phyloP scores from a whole-genome alignment of 2,329 filamentous ascomycete genomes.

The Alternaria triticimaculans region DNA sequence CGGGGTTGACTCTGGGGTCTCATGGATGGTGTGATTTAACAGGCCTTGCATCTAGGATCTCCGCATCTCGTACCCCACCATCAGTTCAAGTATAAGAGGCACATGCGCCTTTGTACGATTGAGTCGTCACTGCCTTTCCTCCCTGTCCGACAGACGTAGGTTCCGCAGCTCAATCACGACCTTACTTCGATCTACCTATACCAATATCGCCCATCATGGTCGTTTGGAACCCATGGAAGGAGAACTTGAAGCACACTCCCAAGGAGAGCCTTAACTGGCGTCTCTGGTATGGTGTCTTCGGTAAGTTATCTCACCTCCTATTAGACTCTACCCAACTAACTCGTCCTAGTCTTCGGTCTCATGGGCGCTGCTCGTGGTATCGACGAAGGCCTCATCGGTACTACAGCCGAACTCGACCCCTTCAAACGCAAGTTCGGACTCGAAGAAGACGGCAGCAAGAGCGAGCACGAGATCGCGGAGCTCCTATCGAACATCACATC shows the following conservation, averaged over 20 bases:
- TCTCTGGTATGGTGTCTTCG: constrained; percentile 75
- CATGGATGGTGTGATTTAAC: neutral
- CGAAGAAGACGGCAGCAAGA: constrained; percentile 37
- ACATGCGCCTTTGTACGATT: neutral
- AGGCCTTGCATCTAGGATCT: neutral
- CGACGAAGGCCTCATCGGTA: constrained; percentile 81
- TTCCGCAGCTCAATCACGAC: constrained; percentile 2
- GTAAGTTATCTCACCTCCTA: constrained; percentile 24
- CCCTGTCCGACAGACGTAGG: constrained; percentile 1
- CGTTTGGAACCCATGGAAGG: constrained; percentile 44
- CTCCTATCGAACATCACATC: constrained; percentile 71
- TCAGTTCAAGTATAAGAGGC: constrained; percentile 8
- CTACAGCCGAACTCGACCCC: constrained; percentile 58
- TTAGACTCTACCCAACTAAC: constrained; percentile 10
- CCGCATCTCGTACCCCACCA: constrained; percentile 10
- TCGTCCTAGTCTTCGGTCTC: constrained; percentile 64
- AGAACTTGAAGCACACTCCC: constrained; percentile 68
- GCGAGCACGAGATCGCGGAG: constrained; percentile 41
- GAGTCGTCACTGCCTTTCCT: constrained; percentile 3
- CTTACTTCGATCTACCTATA: neutral
- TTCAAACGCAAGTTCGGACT: constrained; percentile 49
- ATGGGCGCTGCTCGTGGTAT: constrained; percentile 78
- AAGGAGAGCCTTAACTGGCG: constrained; percentile 77
- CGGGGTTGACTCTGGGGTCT: constrained; percentile 7
- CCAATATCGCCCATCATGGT: constrained; percentile 29